Evolutionary conservation across 208 protist genomes (phyloP), one percentile per base, ranked within the genome.

Genomic region (Leishmania martiniquensis): DNA sequence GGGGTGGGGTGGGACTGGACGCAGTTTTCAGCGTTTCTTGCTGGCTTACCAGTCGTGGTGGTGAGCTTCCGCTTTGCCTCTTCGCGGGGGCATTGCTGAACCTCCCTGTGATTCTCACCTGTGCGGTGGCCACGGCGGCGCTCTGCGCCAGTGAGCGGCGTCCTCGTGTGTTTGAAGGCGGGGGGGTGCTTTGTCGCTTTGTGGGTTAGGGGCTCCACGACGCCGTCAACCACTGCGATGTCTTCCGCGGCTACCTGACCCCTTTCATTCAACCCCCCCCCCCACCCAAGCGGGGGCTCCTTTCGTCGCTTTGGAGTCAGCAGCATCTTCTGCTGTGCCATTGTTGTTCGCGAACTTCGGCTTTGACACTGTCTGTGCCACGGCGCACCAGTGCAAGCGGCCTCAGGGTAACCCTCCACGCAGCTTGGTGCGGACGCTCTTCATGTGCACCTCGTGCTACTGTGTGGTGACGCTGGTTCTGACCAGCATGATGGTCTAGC

Each of bases 311-410:
- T 82, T 42, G 78, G 78, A 39, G 13, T 75, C 72, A 82, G 72
- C 62, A 72, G 71, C 78, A 74, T 77, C 66, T 77, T 82, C n/a
- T 63, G 78, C 29, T 66, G 78, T 9, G 72, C 72, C 32, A 66
- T 71, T 6, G 78, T 77, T 13, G 78, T 77, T 82, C 65, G 72
- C 78, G 32, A 74, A 82, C 45, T 71, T 82, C 72, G 72, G 72
- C 72, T 82, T 82, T 72, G 78, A 75, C 72, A 77, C 72, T 5
- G 77, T 82, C 63, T 82, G 78, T 45, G 78, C 72, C 54, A 82
- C 78, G 29, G 72, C 72, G 25, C 78, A 72, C 54, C 65, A 82
- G 44, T 77, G 78, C 66, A 76, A 77, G 66, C 78, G 67, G 78
- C 72, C 72, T 1, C 78, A 77, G 65, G 65, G 78, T 34, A 65